These are phyloP conservation scores for Malania oleifera DNA, from an alignment of 164 flowering plant species.

Conservation along the genomic window DNA sequence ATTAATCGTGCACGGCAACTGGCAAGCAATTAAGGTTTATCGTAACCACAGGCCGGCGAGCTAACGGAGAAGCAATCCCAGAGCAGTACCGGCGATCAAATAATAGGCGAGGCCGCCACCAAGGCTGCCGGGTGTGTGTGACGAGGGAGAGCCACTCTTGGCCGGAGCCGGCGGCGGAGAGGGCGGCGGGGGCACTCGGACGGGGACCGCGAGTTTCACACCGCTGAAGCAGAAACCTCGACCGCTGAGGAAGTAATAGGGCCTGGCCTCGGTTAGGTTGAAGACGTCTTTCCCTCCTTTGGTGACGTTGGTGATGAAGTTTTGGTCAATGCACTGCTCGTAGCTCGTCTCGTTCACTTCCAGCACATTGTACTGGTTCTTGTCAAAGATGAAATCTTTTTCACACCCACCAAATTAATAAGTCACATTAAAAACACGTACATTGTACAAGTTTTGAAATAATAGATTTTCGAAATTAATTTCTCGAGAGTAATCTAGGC, in stretches of 20 bases:
- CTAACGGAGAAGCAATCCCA: no score
- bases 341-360: slow-evolving; percentile 45
- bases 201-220: slow-evolving; percentile 31
- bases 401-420: no score
- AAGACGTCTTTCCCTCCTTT: slow-evolving; percentile 43
- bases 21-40: no score
- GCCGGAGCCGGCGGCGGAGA: slow-evolving; percentile 15
- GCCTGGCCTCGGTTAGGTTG: slow-evolving; percentile 28
- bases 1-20: no score
- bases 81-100: no score
- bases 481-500: no score
- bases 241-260: slow-evolving; percentile 39
- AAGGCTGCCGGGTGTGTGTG: no score
- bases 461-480: no score
- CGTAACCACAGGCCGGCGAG: no score
- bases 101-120: no score
- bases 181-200: slow-evolving; percentile 10
- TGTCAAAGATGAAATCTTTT: slow-evolving; percentile 36
- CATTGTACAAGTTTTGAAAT: no score
- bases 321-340: slow-evolving; percentile 31
- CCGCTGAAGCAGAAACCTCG: slow-evolving; percentile 43
- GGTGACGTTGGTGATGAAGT: slow-evolving; percentile 36
- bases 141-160: no score
- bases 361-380: slow-evolving; percentile 27
- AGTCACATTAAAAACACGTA: not conserved